phyloP scores from a whole-genome alignment of 2,329 filamentous ascomycete genomes.

The Xylaria polymorpha region DNA sequence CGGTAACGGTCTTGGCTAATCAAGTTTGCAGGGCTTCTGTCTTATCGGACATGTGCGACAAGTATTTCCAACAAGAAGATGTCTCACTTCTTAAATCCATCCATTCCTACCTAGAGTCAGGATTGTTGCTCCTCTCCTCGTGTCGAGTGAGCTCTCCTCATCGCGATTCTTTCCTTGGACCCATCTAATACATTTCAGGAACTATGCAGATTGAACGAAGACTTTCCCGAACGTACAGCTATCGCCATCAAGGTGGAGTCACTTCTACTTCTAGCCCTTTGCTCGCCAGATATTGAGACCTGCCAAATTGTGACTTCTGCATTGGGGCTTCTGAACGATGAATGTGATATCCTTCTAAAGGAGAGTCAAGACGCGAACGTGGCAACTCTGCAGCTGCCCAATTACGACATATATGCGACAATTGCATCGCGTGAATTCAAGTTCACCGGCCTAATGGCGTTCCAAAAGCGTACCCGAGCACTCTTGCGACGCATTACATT shows the following conservation, averaged over 20 bases:
- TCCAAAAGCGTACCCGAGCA: constrained; percentile 72
- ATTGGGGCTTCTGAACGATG: constrained; percentile 71
- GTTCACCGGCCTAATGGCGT: constrained; percentile 75
- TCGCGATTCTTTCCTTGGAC: background rate
- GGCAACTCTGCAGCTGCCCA: constrained; percentile 66
- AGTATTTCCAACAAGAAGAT: constrained; percentile 57
- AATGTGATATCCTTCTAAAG: constrained; percentile 66
- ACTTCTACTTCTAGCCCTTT: constrained; percentile 70
- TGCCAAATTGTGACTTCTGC: constrained; percentile 73
- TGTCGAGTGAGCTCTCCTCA: constrained; percentile 55
- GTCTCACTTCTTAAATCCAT: constrained; percentile 60
- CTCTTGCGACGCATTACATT: constrained; percentile 70
- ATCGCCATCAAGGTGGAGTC: constrained; percentile 70
- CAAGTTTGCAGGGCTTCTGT: constrained; percentile 54
- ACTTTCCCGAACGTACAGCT: constrained; percentile 65
- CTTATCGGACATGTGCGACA: constrained; percentile 62
- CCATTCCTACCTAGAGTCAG: constrained; percentile 67
- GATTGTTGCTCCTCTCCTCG: constrained; percentile 63
- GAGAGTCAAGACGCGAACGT: constrained; percentile 62
- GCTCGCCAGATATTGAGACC: constrained; percentile 72
- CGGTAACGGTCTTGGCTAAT: constrained; percentile 37
- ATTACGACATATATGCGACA: constrained; percentile 70
- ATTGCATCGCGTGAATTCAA: constrained; percentile 72
- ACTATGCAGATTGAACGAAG: constrained; percentile 64
- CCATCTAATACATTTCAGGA: constrained; percentile 56